Conservation (phyloP, 2,329 filamentous ascomycete genomes). For the Fusarium compactum region DNA sequence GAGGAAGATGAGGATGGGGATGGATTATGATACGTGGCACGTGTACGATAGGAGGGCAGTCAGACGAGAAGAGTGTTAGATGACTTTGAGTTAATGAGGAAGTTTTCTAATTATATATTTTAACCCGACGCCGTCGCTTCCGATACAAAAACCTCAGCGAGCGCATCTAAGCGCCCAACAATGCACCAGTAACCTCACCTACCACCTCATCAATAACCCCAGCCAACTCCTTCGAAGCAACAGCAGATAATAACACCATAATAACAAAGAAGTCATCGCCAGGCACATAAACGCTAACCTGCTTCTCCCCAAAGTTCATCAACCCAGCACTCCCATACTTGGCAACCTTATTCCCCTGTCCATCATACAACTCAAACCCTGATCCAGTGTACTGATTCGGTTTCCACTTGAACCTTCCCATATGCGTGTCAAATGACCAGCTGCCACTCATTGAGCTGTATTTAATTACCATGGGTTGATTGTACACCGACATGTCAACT, state of each 20-base stretch:
- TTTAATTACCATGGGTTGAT: constrained; percentile 39
- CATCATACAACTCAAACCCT: constrained; percentile 36
- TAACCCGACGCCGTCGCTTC: not conserved
- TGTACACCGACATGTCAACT: constrained; percentile 35
- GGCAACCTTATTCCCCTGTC: constrained; percentile 31
- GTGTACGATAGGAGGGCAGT: not conserved
- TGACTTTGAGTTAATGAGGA: not conserved
- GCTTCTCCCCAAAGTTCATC: constrained; percentile 30
- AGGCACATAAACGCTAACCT: constrained; percentile 33
- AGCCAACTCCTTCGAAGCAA: constrained; percentile 23
- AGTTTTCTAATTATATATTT: not conserved
- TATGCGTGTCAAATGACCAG: constrained; percentile 30
- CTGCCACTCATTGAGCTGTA: constrained; percentile 29
- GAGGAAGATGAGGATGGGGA: not conserved
- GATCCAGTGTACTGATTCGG: constrained; percentile 30
- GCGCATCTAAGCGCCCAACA: constrained; percentile 2
- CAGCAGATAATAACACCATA: constrained; percentile 39
- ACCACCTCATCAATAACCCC: constrained; percentile 25
- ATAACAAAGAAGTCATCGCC: constrained; percentile 43
- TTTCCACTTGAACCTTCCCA: constrained; percentile 49
- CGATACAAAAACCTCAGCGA: not conserved
- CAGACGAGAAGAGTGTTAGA: not conserved
- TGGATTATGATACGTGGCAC: not conserved
- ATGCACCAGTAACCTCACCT: constrained; percentile 5
- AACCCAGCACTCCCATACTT: constrained; percentile 37